Evolutionary conservation across 192 early-diverging fungal species (phyloP).

Genomic region (Gonapodya prolifera): DNA sequence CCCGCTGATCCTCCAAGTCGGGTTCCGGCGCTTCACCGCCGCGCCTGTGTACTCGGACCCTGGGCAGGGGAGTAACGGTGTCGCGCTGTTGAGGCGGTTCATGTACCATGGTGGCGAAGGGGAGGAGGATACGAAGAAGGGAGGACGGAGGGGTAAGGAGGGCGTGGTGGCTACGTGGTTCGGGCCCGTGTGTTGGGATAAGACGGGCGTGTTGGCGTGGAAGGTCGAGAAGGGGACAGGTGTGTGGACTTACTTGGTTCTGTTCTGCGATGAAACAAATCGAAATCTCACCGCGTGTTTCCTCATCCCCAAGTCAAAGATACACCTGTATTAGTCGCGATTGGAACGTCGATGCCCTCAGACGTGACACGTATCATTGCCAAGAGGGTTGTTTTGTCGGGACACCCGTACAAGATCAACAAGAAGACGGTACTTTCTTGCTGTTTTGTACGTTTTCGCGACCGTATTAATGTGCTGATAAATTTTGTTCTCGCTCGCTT

Average conservation of each 20-base stretch:
- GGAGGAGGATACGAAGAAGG: too few species aligned
- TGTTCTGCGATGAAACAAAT: not conserved
- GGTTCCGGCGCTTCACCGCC: constrained; percentile 78
- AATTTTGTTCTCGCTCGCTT: too few species aligned
- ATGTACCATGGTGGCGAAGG: constrained; percentile 51
- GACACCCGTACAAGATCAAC: constrained; percentile 90
- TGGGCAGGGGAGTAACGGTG: constrained; percentile 70
- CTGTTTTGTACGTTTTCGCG: too few species aligned
- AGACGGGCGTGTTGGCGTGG: constrained; percentile 14
- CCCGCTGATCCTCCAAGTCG: constrained; percentile 69
- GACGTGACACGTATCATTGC: constrained; percentile 79
- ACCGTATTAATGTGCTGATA: too few species aligned
- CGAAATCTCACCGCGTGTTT: constrained; percentile 1
- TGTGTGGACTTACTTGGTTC: not conserved
- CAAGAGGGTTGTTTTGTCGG: constrained; percentile 88
- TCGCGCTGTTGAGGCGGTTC: constrained; percentile 93
- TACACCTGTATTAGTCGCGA: constrained; percentile 68
- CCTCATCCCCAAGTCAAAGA: constrained; percentile 34
- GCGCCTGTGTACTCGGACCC: constrained; percentile 81
- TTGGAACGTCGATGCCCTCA: constrained; percentile 60
- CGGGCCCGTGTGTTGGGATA: too few species aligned
- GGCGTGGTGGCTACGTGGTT: too few species aligned
- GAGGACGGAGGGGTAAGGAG: too few species aligned
- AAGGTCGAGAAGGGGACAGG: constrained; percentile 32
- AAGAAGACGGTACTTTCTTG: too few species aligned